Evolutionary conservation across 2,329 filamentous ascomycete species (phyloP), one percentile per base, ranked within the genome.

Genomic region (Aspergillus neotritici): DNA sequence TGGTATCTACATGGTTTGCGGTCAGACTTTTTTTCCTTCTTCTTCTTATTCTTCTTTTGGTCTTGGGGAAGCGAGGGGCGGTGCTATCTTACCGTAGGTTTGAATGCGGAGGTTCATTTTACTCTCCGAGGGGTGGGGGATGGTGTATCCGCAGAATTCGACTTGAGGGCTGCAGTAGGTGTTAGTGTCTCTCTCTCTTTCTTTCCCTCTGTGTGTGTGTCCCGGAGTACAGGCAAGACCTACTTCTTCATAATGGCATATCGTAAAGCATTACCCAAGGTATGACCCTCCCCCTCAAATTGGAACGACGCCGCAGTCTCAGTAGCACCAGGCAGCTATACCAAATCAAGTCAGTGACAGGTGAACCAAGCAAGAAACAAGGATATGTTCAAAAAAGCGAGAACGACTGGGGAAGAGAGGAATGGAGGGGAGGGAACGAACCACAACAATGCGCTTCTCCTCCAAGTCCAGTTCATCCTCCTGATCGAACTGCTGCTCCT

Each of bases 161-260:
- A 98, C 93, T 51, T 93, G 82, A 25, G 93, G 91, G 66, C 91
- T 97, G 52, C 41, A 41, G 9, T 33, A 37, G 12, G 36, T 29
- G 44, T 52, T 32, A 56, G 44, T 11, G 42, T 29, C 31, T 9
- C 4, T 25, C 21, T 25, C 21, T 25, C 21, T 25, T 8, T 25
- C 6, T 9, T 25, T 25, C 5, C 21, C 21, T 8, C 21, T 21
- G 21, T 9, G 21, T 25, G 4, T 25, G 21, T 25, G 21, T 9
- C 21, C 7, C 21, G 21, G 21, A 25, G 7, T 25, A 25, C 21
- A 25, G 34, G 10, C 16, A 9, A 25, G 36, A 62, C 80, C 53
- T 73, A 96, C 91, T 98, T 98, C 72, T 97, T 97, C 87, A 95
- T 96, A 60, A 98, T 94, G 51, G 96, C 85, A 64, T 90, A 97